These are phyloP conservation scores for Leccinum arenicola DNA, from an alignment of 768 basidiomycete genomes.

Conservation along the genomic window DNA sequence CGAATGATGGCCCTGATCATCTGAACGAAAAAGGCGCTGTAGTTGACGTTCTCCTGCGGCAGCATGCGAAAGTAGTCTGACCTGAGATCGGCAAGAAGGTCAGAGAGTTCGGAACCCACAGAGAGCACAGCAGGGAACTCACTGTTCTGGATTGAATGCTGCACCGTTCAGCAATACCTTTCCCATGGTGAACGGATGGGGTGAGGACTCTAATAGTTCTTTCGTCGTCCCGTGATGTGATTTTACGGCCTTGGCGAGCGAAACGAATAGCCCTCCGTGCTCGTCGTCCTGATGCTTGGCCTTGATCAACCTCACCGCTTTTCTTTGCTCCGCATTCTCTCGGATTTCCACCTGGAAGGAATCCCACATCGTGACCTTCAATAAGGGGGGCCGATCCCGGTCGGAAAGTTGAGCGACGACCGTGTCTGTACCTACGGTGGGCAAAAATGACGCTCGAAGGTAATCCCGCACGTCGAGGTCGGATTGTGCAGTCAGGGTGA, in stretches of 20 bases:
- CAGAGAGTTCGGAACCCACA: neutral
- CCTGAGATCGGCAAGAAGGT: neutral
- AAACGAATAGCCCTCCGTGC: neutral
- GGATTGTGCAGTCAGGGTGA: neutral
- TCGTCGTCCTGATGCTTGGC: neutral
- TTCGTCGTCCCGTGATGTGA: neutral
- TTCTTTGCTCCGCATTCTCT: neutral
- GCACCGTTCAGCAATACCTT: conserved; percentile 7
- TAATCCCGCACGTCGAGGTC: neutral
- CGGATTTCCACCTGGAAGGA: neutral
- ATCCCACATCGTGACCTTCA: conserved; percentile 5
- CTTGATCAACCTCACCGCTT: neutral
- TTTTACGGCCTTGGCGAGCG: neutral
- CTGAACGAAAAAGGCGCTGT: neutral
- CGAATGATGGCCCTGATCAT: conserved; percentile 6
- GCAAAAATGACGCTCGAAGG: neutral
- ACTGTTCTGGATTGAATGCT: neutral
- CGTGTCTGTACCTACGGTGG: neutral
- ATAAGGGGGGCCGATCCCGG: conserved; percentile 1
- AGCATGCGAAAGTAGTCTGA: neutral
- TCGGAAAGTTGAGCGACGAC: neutral
- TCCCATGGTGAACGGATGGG: neutral
- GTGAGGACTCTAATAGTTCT: neutral
- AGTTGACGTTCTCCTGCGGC: neutral
- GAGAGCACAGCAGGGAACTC: neutral